These are phyloP conservation scores for Cryptosporidium xiaoi DNA, from an alignment of 169 alveolate genomes.

Conservation along the genomic window DNA sequence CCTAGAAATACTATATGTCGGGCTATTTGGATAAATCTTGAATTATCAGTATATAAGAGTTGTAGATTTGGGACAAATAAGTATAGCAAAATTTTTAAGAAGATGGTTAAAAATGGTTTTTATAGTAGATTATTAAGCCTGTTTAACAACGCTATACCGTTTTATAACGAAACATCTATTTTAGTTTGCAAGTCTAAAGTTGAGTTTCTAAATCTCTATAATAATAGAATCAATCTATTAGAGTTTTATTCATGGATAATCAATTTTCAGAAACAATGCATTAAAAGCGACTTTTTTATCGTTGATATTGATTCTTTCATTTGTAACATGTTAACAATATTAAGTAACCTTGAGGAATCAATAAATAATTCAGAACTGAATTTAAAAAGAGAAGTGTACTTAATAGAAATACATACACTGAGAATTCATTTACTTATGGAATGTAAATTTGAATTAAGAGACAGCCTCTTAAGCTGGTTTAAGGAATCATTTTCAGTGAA, in stretches of 20 bases:
- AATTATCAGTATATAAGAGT: constrained; percentile 1
- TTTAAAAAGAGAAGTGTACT: background rate
- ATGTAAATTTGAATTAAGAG: background rate
- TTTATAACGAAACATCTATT: background rate
- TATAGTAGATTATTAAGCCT: background rate
- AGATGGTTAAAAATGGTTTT: constrained; percentile 31
- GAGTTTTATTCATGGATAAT: constrained; percentile 24
- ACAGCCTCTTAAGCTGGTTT: background rate
- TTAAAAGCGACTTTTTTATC: background rate
- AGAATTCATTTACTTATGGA: background rate
- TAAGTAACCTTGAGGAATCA: background rate
- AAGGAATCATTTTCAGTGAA: background rate
- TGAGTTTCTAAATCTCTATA: too few species aligned
- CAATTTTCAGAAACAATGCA: background rate
- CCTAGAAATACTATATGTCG: background rate
- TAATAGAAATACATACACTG: background rate
- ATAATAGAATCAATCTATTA: background rate
- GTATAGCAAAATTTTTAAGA: background rate
- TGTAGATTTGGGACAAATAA: background rate
- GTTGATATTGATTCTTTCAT: background rate
- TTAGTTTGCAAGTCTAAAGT: too few species aligned
- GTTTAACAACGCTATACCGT: background rate
- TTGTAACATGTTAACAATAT: background rate
- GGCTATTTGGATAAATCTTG: constrained; percentile 22
- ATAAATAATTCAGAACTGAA: background rate